Evolutionary conservation across 2,329 filamentous ascomycete species (phyloP).

Genomic region (Monilinia laxa): DNA sequence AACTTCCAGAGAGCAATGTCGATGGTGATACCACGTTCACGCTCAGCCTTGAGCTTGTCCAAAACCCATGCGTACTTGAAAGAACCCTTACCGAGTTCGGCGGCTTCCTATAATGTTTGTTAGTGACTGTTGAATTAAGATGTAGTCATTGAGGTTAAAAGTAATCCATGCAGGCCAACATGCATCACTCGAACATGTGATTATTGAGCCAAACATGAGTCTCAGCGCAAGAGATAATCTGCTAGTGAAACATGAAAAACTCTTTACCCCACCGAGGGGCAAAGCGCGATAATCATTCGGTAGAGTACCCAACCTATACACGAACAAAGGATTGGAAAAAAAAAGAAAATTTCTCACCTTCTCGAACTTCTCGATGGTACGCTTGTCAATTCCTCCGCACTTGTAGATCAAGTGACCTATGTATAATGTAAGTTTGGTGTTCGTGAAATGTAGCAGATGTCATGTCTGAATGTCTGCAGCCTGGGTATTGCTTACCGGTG

Average conservation of each 20-base stretch:
- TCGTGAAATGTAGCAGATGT: conserved; percentile 16
- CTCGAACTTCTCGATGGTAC: conserved; percentile 99
- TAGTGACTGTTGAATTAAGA: conserved; percentile 25
- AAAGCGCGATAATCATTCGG: conserved; percentile 1
- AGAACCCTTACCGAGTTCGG: conserved; percentile 98
- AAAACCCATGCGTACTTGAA: conserved; percentile 99
- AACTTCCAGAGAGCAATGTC: conserved; percentile 99
- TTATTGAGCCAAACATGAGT: conserved; percentile 21
- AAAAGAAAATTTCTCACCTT: conserved; percentile 65
- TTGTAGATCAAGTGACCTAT: conserved; percentile 98
- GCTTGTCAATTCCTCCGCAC: conserved; percentile 99
- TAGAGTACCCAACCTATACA: not conserved
- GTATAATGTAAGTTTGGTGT: conserved; percentile 34
- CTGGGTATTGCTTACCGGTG: conserved; percentile 62
- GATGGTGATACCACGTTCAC: conserved; percentile 99
- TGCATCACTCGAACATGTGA: not conserved
- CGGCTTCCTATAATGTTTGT: conserved; percentile 72
- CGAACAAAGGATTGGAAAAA: conserved; percentile 35
- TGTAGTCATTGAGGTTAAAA: too few relatives aligned
- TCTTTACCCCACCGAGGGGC: conserved; percentile 19
- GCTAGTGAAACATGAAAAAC: not conserved
- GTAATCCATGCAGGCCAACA: too few relatives aligned
- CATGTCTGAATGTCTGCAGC: not conserved
- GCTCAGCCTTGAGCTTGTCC: conserved; percentile 99
- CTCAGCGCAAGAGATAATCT: conserved; percentile 7